Conservation (phyloP, 495 filamentous ascomycete species). For the Penicillium pulvis region DNA sequence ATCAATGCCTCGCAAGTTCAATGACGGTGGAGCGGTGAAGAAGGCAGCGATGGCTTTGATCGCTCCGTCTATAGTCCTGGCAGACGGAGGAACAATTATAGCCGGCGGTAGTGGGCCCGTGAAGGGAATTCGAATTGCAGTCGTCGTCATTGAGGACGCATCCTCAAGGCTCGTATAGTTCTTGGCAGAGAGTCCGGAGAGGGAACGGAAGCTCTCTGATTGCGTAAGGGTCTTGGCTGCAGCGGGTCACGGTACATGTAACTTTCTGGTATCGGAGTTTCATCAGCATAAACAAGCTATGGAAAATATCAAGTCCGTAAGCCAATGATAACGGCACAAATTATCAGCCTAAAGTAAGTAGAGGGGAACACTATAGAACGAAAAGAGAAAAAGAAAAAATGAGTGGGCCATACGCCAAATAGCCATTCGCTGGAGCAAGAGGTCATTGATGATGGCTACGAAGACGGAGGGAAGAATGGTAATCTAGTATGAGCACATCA, state of each 20-base stretch:
- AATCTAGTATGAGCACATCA: constrained; percentile 16
- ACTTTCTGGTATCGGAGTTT: not conserved
- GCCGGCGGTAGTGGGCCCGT: constrained; percentile 81
- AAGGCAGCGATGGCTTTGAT: constrained; percentile 75
- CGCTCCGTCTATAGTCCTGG: constrained; percentile 69
- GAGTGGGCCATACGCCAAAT: too few species aligned
- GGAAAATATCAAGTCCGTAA: not conserved
- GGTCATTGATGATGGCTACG: not conserved
- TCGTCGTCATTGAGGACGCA: constrained; percentile 54
- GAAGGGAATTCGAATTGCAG: constrained; percentile 87
- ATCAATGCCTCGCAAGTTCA: constrained; percentile 48
- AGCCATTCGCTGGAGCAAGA: not conserved
- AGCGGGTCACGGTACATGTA: not conserved
- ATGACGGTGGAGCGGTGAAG: constrained; percentile 59
- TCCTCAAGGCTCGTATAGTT: not conserved
- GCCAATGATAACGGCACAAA: constrained; percentile 4
- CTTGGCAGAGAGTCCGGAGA: constrained; percentile 13
- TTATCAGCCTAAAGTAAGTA: not conserved
- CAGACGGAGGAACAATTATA: constrained; percentile 68
- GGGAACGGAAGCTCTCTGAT: not conserved
- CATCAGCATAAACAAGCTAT: not conserved
- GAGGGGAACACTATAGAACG: not conserved
- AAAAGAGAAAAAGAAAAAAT: not conserved
- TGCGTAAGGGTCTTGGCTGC: not conserved
- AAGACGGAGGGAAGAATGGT: not conserved